Evolutionary conservation across 2,329 filamentous ascomycete species (phyloP).

Genomic region (Talaromyces sp.): DNA sequence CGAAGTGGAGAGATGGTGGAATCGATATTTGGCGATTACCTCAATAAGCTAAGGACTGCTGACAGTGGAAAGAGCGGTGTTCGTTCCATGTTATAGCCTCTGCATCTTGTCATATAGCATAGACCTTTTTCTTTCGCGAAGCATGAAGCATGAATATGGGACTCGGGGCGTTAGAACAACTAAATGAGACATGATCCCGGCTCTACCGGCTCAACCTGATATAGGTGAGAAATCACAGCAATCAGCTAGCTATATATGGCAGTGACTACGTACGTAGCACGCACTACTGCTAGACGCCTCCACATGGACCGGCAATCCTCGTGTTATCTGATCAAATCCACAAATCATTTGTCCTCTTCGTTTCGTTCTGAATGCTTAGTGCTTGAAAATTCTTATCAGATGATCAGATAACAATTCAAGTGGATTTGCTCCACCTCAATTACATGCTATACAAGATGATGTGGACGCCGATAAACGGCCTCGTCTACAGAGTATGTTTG

Average conservation of each 20-base stretch:
- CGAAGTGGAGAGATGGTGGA: conserved; percentile 74
- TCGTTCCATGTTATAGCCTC: conserved; percentile 7
- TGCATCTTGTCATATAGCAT: not conserved
- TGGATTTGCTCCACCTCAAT: not conserved
- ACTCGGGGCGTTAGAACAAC: not conserved
- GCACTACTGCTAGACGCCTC: not conserved
- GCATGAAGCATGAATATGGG: not conserved
- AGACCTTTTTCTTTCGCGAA: not conserved
- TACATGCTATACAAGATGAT: not conserved
- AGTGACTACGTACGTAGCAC: not conserved
- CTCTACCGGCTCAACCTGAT: not conserved
- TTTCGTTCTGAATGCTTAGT: not conserved
- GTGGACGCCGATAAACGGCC: not conserved
- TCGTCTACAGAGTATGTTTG: not conserved
- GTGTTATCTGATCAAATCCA: conserved; percentile 9
- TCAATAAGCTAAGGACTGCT: conserved; percentile 24
- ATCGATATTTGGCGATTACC: conserved; percentile 62
- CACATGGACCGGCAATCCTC: not conserved
- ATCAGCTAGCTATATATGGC: not conserved
- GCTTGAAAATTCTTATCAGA: conserved; percentile 1
- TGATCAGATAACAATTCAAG: conserved; percentile 10
- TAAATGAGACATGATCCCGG: not conserved
- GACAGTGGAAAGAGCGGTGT: not conserved
- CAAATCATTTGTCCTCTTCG: not conserved
- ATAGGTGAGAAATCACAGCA: not conserved